A percentile compares a stretch with the other conserved stretches of the same genome.
phyloP scores from a whole-genome alignment of 768 basidiomycete species.

The Termitomyces sp. region DNA sequence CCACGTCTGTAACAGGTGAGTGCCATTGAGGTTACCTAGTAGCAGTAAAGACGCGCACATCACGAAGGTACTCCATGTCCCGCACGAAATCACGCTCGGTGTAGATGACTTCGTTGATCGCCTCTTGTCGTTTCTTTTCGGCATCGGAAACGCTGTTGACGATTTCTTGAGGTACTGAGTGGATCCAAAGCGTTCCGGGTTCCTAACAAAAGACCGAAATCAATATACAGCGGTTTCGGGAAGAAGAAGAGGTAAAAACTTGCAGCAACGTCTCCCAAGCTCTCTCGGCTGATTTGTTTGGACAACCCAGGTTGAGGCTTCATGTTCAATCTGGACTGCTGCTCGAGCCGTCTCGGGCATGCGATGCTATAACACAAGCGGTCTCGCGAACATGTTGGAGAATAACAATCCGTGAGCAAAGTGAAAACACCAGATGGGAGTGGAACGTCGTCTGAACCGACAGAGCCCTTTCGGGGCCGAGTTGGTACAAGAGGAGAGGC shows the following conservation, averaged over 20 bases:
- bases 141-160: slow-evolving; percentile 87
- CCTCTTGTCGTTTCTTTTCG: slow-evolving; percentile 96
- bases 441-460: slow-evolving; percentile 56
- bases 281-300: slow-evolving; percentile 79
- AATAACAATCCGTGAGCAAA: slow-evolving; percentile 95
- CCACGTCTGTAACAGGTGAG: slow-evolving; percentile 60
- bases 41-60: too few relatives aligned
- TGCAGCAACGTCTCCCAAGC: slow-evolving; percentile 76
- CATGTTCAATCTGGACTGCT: slow-evolving; percentile 92
- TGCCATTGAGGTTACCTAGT: background rate
- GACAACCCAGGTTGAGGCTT: slow-evolving; percentile 87
- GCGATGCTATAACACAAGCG: slow-evolving; percentile 97
- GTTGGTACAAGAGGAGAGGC: slow-evolving; percentile 23
- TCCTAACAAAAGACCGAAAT: slow-evolving; percentile 21
- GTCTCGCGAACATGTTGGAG: slow-evolving; percentile 93
- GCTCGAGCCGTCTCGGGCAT: slow-evolving; percentile 90
- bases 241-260: slow-evolving; percentile 18
- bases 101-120: slow-evolving; percentile 93
- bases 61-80: slow-evolving; percentile 96
- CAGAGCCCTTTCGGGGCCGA: slow-evolving; percentile 36
- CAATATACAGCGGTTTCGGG: slow-evolving; percentile 3
- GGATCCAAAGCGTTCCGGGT: slow-evolving; percentile 87
- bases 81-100: slow-evolving; percentile 98
- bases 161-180: slow-evolving; percentile 93
- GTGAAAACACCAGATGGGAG: slow-evolving; percentile 95